These are phyloP conservation scores for Gossypium ekmanianum DNA, from an alignment of 345 rosid genomes.

Conservation along the genomic window DNA sequence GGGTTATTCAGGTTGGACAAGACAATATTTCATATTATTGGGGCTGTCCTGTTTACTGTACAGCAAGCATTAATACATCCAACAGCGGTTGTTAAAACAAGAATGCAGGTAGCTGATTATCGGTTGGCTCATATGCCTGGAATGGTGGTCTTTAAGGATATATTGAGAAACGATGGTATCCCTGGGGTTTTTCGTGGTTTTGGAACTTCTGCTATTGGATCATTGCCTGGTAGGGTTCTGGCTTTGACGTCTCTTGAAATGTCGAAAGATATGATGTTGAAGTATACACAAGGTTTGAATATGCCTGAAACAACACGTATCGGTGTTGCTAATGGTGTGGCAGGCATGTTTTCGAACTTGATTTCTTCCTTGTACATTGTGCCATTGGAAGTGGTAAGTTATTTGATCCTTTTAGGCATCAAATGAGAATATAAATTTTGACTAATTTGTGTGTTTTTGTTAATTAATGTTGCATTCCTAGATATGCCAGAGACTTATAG, in stretches of 20 bases:
- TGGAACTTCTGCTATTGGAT: constrained; percentile 54
- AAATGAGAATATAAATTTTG: not conserved
- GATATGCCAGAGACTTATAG: constrained; percentile 63
- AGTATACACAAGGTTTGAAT: constrained; percentile 31
- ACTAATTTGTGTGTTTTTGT: not conserved
- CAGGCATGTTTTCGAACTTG: constrained; percentile 59
- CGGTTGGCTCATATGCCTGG: constrained; percentile 40
- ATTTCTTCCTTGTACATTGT: constrained; percentile 56
- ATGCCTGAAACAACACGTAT: constrained; percentile 55
- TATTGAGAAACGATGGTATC: constrained; percentile 44
- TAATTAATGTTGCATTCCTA: constrained; percentile 17
- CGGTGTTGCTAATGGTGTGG: constrained; percentile 58
- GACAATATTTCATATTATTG: constrained; percentile 52
- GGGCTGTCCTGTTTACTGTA: constrained; percentile 56
- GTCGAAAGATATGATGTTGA: constrained; percentile 51
- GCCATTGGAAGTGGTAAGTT: constrained; percentile 66
- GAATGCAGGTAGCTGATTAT: constrained; percentile 57
- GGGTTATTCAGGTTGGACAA: constrained; percentile 43
- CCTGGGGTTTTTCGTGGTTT: constrained; percentile 53
- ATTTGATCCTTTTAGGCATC: constrained; percentile 7
- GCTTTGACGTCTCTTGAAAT: constrained; percentile 60
- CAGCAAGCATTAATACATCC: constrained; percentile 58
- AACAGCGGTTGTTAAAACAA: constrained; percentile 54
- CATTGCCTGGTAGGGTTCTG: constrained; percentile 56
- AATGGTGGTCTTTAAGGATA: constrained; percentile 30